Conservation (phyloP, 805 yeast species). For the Candida ficus region DNA sequence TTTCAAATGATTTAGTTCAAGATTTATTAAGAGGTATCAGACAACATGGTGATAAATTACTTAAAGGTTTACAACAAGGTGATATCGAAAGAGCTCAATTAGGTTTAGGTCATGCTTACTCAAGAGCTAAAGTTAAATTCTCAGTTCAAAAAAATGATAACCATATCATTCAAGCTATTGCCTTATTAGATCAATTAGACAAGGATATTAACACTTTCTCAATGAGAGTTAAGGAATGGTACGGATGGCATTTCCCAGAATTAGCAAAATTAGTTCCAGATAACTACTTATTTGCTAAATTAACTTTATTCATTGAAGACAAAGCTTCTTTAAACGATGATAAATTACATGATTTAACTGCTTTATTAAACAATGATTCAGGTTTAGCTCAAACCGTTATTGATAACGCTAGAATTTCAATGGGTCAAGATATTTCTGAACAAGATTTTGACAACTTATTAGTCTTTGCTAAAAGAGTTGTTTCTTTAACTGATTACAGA, state of each 20-base stretch:
- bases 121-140: conserved; percentile 98
- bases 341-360: conserved; percentile 85
- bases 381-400: conserved; percentile 87
- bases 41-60: conserved; percentile 79
- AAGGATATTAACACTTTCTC: conserved; percentile 97
- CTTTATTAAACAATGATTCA: conserved; percentile 76
- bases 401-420: conserved; percentile 93
- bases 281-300: conserved; percentile 91
- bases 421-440: conserved; percentile 98
- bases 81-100: conserved; percentile 97
- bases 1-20: conserved; percentile 87
- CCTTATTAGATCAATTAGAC: conserved; percentile 91
- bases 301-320: conserved; percentile 79
- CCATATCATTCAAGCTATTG: conserved; percentile 98
- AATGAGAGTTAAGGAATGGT: conserved; percentile 99
- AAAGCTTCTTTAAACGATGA: conserved; percentile 79
- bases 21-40: conserved; percentile 94
- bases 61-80: conserved; percentile 89
- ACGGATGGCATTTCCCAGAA: conserved; percentile 99
- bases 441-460: conserved; percentile 89
- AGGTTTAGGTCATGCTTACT: conserved; percentile 98
- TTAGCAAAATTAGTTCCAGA: conserved; percentile 98
- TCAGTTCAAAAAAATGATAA: conserved; percentile 98
- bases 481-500: conserved; percentile 87
- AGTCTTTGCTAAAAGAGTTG: conserved; percentile 91